Base-by-base conservation (phyloP, 352 stramenopile genomes). In the Phytopythium aichiense region DNA sequence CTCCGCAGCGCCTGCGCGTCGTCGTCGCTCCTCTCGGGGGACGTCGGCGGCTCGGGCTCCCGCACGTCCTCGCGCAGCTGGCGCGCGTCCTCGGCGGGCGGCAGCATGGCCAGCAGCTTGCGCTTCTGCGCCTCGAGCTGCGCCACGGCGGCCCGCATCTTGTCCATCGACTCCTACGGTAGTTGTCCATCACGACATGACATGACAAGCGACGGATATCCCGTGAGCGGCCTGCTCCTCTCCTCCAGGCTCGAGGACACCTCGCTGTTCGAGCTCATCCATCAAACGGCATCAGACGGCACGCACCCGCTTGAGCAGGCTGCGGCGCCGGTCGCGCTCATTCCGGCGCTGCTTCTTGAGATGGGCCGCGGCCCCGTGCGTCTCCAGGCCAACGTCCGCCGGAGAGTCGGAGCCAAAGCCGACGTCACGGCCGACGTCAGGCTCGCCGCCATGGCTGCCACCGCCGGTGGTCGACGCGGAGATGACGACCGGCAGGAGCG, bases 251-350 rank as follows among this genome's bases (percentile, higher is more conserved):
- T 1, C 33, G 33, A 4, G 33, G 7, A 38, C 33, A 5, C 11
- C 7, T 38, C 33, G 33, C 33, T 38, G 33, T 38, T 9, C 33
- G 33, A 38, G 33, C 33, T 2, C 33, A 13, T 15, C 33, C 33
- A 38, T 9, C 33, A 38, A 5, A 38, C 33, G 33, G 13, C 33
- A 38, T 9, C 33, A 38, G 33, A 38, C 33, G 33, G 13, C 4
- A 33, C 63, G 42, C 60, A 88, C 78, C 54, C 79, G 71, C 60
- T 86, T 85, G 66, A 80, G 68, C 33, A 76, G 71, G 42, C 68
- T 84, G 61, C 74, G 77, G 50, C 77, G 69, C 51, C 79, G 77
- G 61, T 89, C 79, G 58, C 79, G 79, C 33, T 81, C 79, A 64
- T 89, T 89, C 58, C 79, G 77, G 4, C 69, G 66, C 55, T 66